phyloP scores from a whole-genome alignment of 495 filamentous ascomycete species.

The Cenococcum geophilum region DNA sequence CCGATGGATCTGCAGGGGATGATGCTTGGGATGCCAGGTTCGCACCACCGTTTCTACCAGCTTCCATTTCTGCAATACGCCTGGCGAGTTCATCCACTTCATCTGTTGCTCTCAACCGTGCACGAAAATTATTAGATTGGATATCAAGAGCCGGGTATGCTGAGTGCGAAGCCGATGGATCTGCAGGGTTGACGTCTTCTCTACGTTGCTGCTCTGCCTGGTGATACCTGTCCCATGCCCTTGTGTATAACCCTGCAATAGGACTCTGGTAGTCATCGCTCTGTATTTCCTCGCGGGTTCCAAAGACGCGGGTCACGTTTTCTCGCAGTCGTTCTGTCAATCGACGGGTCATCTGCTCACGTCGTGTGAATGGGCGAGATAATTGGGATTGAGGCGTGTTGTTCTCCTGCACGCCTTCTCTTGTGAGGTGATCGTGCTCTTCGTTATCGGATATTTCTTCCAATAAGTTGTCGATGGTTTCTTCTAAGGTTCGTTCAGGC shows the following conservation, averaged over 20 bases:
- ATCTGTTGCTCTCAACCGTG: no score
- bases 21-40: no score
- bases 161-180: background rate
- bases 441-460: constrained; percentile 29
- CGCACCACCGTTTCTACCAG: no score
- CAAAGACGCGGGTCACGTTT: constrained; percentile 37
- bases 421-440: background rate
- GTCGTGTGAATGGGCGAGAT: background rate
- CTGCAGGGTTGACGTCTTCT: background rate
- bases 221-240: constrained; percentile 35
- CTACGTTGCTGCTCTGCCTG: constrained; percentile 34
- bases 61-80: no score
- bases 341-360: background rate
- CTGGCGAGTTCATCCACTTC: no score
- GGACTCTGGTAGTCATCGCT: constrained; percentile 41
- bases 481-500: constrained; percentile 31
- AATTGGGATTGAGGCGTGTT: background rate
- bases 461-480: constrained; percentile 35
- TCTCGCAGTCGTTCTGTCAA: constrained; percentile 13
- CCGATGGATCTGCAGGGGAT: background rate
- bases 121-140: background rate
- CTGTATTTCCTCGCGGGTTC: constrained; percentile 40
- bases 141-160: background rate
- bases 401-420: background rate
- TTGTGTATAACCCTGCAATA: constrained; percentile 38